Conservation (phyloP, 179 eudicot genomes). For the Amaranthus tricolor region DNA sequence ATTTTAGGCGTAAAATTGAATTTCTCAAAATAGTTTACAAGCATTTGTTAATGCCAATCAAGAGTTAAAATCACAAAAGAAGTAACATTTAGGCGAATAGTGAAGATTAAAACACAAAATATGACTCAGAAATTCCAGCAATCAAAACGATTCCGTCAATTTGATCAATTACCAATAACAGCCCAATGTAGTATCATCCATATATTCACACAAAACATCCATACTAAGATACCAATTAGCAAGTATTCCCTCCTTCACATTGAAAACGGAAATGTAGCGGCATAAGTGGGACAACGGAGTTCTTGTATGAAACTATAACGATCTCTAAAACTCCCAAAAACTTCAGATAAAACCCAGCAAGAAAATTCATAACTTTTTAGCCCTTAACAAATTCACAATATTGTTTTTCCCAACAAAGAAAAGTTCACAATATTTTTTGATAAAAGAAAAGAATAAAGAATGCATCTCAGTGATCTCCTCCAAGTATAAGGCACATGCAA, state of each 20-base stretch:
- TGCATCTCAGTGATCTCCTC: background rate
- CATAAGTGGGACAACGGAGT: no score
- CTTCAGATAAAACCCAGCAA: no score
- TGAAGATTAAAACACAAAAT: background rate
- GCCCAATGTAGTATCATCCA: background rate
- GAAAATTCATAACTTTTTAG: no score
- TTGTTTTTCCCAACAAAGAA: no score
- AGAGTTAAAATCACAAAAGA: background rate
- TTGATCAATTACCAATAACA: background rate
- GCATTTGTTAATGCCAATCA: background rate
- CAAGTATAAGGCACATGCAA: background rate
- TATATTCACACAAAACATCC: background rate
- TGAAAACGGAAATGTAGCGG: no score
- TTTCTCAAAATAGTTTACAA: background rate
- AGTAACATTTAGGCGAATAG: background rate
- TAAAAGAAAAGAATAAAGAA: no score
- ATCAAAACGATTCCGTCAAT: background rate
- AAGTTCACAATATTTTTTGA: no score
- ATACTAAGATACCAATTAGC: background rate
- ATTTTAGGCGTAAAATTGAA: no score
- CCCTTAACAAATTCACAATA: no score
- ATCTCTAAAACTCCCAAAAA: no score
- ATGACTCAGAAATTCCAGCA: background rate
- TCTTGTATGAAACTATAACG: no score
- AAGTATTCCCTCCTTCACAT: background rate